Evolutionary conservation across 306 rosid genomes (phyloP).

Genomic region (Rosa persica): DNA sequence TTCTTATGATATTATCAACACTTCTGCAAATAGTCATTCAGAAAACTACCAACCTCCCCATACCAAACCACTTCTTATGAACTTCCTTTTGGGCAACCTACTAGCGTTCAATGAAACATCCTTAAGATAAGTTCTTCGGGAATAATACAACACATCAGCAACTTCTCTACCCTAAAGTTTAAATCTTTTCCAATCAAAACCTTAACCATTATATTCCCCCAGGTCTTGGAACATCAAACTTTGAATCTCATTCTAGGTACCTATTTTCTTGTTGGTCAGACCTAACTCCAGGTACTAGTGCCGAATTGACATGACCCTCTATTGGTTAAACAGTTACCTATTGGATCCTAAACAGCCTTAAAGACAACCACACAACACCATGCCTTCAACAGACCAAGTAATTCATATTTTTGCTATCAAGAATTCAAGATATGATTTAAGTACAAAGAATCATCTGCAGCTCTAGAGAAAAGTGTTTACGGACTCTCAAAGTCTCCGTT

Average conservation of each 20-base stretch:
- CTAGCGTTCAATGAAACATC: background rate
- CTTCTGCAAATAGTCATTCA: background rate
- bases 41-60: background rate
- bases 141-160: background rate
- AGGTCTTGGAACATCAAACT: background rate
- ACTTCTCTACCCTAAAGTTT: background rate
- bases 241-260: background rate
- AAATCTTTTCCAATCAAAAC: background rate
- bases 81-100: background rate
- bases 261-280: background rate
- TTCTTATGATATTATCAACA: too few species aligned
- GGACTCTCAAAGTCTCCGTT: background rate
- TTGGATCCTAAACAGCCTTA: background rate
- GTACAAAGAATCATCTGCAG: background rate
- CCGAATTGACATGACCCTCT: background rate
- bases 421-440: background rate
- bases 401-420: background rate
- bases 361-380: slow-evolving; percentile 4
- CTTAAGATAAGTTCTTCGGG: background rate
- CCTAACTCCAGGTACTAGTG: background rate
- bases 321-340: background rate
- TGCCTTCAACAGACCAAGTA: background rate
- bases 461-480: background rate
- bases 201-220: background rate
- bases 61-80: background rate